Base-by-base conservation (phyloP, 495 filamentous ascomycete genomes). In the Cryomyces minteri region DNA sequence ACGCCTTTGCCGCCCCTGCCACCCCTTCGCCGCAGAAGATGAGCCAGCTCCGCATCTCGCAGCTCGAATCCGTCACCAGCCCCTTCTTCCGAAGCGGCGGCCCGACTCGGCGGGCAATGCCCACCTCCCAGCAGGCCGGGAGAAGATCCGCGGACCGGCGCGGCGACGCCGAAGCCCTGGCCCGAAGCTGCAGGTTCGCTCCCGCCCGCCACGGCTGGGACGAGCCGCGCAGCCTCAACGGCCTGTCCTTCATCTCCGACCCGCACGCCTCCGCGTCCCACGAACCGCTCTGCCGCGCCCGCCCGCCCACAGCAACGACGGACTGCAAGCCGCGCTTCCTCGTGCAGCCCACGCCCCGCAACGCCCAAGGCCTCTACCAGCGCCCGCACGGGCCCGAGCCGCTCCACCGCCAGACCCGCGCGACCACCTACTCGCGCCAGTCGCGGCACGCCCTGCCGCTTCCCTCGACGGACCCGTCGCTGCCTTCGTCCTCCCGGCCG, bases 71-170 rank as follows among this genome's bases (percentile, higher is more conserved):
- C 6, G 54, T 59, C 39, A 43, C 50, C 44, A 57, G 56, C 47
- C 56, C 56, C 4, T 61, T 61, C 48, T 61, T 61, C 45, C 48
- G 45, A 31, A 43, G 46, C 47, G 29, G 46, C 31, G 28, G 4
- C n/a, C 25, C 1, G 42, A 0, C 34, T 44, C 41, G 34, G 6
- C 32, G 8, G 30, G 38, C 12, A 45, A 34, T 9, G 2, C 8
- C 31, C 43, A 8, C 28, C 40, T 29, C 9, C 40, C 11, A 25
- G 29, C 10, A 40, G 32, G 39, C 39, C 30, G 31, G 43, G 42
- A 51, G 37, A 38, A 37, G 36, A 30, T 5, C 10, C 11, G 6
- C 40, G 50, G 51, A 39, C 38, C 37, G 29, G 25, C 30, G 25
- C 39, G 7, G 12, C 48, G 18, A 25, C 1, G 18, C 43, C 31